A percentile compares a stretch with the other conserved stretches of the same genome.
phyloP scores from a whole-genome alignment of 1,284 basidiomycete species.

The Pterulicium gracile region DNA sequence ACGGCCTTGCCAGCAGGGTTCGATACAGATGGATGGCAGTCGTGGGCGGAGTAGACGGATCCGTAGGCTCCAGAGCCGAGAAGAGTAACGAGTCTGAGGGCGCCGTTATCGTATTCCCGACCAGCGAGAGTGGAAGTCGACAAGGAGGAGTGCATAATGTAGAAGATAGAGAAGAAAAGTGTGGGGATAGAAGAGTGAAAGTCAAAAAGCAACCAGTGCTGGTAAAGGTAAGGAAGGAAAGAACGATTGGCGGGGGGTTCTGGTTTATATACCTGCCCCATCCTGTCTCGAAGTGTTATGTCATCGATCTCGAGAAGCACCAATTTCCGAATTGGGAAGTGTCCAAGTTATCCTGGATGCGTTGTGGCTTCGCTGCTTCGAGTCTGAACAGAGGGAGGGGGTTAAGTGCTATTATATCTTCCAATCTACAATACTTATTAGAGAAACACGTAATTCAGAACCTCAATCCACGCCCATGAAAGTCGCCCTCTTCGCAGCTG shows the following conservation, averaged over 20 bases:
- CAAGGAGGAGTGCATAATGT: slow-evolving; percentile 4
- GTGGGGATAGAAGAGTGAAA: not conserved
- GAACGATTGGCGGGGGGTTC: no score
- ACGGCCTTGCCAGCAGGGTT: not conserved
- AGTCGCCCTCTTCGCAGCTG: slow-evolving; percentile 19
- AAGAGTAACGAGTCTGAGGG: slow-evolving; percentile 19
- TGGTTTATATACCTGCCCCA: no score
- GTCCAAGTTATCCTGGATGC: no score
- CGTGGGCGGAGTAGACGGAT: slow-evolving; percentile 21
- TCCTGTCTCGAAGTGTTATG: no score
- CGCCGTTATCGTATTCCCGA: not conserved
- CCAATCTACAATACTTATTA: no score
- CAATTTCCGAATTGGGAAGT: no score
- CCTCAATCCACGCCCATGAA: not conserved
- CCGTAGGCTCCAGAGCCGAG: slow-evolving; percentile 22
- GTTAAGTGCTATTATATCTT: no score
- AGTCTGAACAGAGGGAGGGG: no score
- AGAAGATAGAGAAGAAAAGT: not conserved
- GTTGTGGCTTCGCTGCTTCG: no score
- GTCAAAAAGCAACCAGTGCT: not conserved
- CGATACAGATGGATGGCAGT: slow-evolving; percentile 11
- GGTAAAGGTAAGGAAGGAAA: not conserved
- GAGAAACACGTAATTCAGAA: no score
- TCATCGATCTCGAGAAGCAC: no score
- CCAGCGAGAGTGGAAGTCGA: not conserved